phyloP scores from a whole-genome alignment of 495 filamentous ascomycete species.

The Trichoderma virens region DNA sequence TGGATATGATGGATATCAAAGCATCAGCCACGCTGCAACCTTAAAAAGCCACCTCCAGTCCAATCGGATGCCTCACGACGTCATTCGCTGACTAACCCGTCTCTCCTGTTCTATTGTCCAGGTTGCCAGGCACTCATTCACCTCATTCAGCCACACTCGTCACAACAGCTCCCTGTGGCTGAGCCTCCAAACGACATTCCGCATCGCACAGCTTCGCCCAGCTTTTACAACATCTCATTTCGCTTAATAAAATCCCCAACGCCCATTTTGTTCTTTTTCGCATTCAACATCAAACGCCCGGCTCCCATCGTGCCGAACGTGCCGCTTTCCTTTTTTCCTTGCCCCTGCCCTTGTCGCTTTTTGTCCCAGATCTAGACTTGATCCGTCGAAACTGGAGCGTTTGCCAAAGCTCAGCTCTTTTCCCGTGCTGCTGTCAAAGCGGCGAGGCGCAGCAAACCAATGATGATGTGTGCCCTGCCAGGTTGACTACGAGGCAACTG shows the following conservation, averaged over 20 bases:
- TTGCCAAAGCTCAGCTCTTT: neutral
- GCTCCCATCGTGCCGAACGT: neutral
- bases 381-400: neutral
- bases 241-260: neutral
- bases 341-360: neutral
- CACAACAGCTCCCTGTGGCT: neutral
- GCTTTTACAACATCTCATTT: neutral
- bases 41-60: too few species aligned
- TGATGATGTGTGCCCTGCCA: neutral
- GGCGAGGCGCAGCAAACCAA: slow-evolving; percentile 2
- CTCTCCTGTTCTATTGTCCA: too few species aligned
- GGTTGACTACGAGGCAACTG: neutral
- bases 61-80: neutral
- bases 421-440: neutral
- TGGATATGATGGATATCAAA: too few species aligned
- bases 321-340: neutral
- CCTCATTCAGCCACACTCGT: neutral
- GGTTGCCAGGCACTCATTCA: too few species aligned
- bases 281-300: neutral
- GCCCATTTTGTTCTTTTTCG: too few species aligned
- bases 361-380: neutral
- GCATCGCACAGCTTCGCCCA: neutral
- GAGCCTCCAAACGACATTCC: neutral
- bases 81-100: too few species aligned
- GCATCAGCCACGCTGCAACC: too few species aligned